A percentile compares a stretch with the other conserved stretches of the same genome.
Evolutionary conservation across 345 rosid genomes (phyloP).

Genomic region (Salix purpurea): DNA sequence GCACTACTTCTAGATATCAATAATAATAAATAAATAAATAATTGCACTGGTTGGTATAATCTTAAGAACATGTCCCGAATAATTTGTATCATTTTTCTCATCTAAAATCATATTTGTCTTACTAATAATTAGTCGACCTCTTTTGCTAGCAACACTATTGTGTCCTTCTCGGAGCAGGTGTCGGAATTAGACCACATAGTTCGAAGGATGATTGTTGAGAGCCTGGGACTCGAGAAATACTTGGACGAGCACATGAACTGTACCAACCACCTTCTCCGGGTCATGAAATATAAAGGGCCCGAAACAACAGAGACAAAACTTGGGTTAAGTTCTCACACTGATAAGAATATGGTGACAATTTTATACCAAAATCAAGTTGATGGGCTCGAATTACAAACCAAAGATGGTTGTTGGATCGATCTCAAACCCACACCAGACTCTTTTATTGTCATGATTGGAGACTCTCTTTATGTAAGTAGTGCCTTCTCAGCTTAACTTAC

Average conservation of each 20-base stretch:
- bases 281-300: slow-evolving; percentile 31
- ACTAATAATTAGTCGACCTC: background rate
- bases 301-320: slow-evolving; percentile 9
- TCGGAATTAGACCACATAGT: slow-evolving; percentile 29
- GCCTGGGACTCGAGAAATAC: slow-evolving; percentile 33
- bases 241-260: slow-evolving; percentile 24
- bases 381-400: slow-evolving; percentile 37
- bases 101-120: too few relatives aligned
- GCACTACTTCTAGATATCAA: too few relatives aligned
- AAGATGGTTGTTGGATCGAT: slow-evolving; percentile 17
- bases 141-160: slow-evolving; percentile 16
- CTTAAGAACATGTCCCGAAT: too few relatives aligned
- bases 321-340: slow-evolving; percentile 32
- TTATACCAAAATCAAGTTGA: slow-evolving; percentile 39
- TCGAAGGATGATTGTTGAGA: slow-evolving; percentile 31
- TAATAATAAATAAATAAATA: too few relatives aligned
- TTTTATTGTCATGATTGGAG: slow-evolving; percentile 16
- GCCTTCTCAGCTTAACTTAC: background rate
- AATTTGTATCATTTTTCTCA: too few relatives aligned
- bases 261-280: slow-evolving; percentile 27
- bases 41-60: too few relatives aligned
- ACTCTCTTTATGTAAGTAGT: slow-evolving; percentile 5
- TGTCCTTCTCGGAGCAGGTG: slow-evolving; percentile 19
- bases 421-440: slow-evolving; percentile 13
- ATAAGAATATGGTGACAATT: slow-evolving; percentile 36